These are phyloP conservation scores for Lasiosphaeriaceae sp. DNA, from an alignment of 495 filamentous ascomycete species.

Conservation along the genomic window DNA sequence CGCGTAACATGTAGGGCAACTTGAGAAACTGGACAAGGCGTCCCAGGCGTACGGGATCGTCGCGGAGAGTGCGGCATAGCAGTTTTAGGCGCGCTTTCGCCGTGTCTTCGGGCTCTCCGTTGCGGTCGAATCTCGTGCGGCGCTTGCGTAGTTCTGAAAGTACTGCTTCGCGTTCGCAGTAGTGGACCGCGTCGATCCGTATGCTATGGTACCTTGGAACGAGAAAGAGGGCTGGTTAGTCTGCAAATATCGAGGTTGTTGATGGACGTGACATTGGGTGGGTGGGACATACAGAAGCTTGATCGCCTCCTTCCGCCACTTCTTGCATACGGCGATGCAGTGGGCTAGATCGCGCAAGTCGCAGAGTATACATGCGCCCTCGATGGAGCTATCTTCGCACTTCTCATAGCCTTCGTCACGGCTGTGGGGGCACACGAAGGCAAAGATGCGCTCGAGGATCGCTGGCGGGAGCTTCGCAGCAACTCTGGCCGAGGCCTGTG, in stretches of 20 bases:
- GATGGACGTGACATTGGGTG: background rate
- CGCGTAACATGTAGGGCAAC: constrained; percentile 94
- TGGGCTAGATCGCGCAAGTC: constrained; percentile 87
- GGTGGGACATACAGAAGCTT: constrained; percentile 55
- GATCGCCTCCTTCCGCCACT: constrained; percentile 59
- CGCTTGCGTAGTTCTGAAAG: constrained; percentile 70
- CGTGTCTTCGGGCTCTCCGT: constrained; percentile 73
- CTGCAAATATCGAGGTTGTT: background rate
- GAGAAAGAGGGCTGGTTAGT: background rate
- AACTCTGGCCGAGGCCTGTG: constrained; percentile 25
- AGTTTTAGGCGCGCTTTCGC: constrained; percentile 70
- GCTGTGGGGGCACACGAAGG: constrained; percentile 78
- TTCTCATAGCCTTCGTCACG: constrained; percentile 71
- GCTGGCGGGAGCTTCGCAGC: constrained; percentile 52
- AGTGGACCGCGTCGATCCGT: constrained; percentile 91
- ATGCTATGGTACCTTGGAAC: constrained; percentile 73
- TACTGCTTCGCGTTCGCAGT: constrained; percentile 80
- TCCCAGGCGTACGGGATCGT: constrained; percentile 61
- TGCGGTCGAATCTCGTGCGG: constrained; percentile 68
- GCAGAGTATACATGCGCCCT: constrained; percentile 91
- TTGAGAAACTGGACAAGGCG: constrained; percentile 71
- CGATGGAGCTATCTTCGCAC: constrained; percentile 76
- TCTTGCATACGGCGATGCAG: constrained; percentile 66
- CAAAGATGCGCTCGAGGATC: constrained; percentile 71
- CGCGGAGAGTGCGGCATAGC: constrained; percentile 75